Evolutionary conservation across 1,284 basidiomycete genomes (phyloP), one percentile per base, ranked within the genome.

Genomic region (Moniliophthora roreri): DNA sequence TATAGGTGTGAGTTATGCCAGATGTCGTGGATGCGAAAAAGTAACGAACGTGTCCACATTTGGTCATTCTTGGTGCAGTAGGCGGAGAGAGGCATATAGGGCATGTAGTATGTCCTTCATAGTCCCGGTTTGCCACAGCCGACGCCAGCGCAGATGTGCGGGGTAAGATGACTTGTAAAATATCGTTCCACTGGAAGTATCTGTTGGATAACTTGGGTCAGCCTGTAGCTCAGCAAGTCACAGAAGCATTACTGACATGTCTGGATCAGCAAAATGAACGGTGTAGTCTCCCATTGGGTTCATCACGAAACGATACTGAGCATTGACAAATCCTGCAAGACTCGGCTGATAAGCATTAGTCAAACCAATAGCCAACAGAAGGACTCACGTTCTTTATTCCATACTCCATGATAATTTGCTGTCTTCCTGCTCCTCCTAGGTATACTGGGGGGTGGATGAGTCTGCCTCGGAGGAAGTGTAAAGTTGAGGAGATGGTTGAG

Each of bases 21-120:
- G 39, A 54, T 28, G 57, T 59, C 51, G 26, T 50, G 50, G 49
- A 58, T 26, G 57, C 41, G 50, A 32, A 49, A 32, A 59, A 44
- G 18, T 50, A 20, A 85, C 91, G 72, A 64, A 96, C 94, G 80
- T 98, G 95, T 54, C 95, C 95, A 62, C 95, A 98, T 75, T 93
- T 94, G 45, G 95, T 98, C 92, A 98, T 98, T 45, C 97, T 80
- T 15, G 96, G 93, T 16, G 94, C 93, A 39, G 87, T 86, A 4
- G 95, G 96, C 48, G 91, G 80, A 41, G 90, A 90, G 41, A 99
- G 80, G 72, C 96, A 99, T 59, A 99, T 98, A 2, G 96, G 97
- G 69, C 96, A 99, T 11, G 84, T 87, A 13, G 84, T 87, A 44
- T 82, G 76, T 38, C 85, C 85, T 60, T 89, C 87, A 13, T 75